Conservation (phyloP, 495 filamentous ascomycete genomes). For the Neurospora tetraspora region DNA sequence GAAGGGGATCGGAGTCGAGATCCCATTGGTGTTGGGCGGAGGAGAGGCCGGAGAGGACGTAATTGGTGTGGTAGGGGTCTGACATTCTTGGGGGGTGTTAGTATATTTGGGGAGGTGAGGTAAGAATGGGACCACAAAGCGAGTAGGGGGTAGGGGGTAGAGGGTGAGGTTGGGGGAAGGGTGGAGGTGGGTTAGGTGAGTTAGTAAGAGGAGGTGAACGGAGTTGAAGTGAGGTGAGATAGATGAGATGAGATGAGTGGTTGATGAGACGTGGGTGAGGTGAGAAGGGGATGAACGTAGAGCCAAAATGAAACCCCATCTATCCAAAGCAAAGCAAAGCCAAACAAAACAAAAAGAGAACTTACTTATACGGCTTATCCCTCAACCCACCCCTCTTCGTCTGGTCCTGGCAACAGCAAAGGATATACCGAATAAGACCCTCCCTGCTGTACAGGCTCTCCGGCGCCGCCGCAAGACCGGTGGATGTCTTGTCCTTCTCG, state of each 20-base stretch:
- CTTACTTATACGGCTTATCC: slow-evolving; percentile 89
- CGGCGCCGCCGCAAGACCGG: slow-evolving; percentile 10
- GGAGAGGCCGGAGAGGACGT: slow-evolving; percentile 79
- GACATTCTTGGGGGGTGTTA: slow-evolving; percentile 41
- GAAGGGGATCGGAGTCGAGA: slow-evolving; percentile 28
- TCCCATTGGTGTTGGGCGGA: slow-evolving; percentile 67
- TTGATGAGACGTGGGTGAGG: neutral
- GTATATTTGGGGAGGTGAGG: slow-evolving; percentile 2
- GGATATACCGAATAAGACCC: slow-evolving; percentile 77
- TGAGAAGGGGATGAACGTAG: neutral
- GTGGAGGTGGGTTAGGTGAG: neutral
- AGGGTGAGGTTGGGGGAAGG: neutral
- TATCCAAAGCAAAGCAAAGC: neutral
- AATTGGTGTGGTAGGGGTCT: slow-evolving; percentile 88
- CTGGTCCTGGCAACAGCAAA: slow-evolving; percentile 73
- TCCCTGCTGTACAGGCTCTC: slow-evolving; percentile 64
- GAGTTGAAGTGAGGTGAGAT: neutral
- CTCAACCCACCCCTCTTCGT: slow-evolving; percentile 65
- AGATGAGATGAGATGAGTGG: neutral
- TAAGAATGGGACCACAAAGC: neutral
- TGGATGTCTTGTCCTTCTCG: neutral
- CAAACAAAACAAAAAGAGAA: slow-evolving; percentile 10
- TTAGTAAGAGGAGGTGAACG: neutral
- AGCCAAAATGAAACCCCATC: neutral
- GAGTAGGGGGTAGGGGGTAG: neutral